Conservation (phyloP, 2,329 filamentous ascomycete genomes). For the Pezicula neosporulosa region DNA sequence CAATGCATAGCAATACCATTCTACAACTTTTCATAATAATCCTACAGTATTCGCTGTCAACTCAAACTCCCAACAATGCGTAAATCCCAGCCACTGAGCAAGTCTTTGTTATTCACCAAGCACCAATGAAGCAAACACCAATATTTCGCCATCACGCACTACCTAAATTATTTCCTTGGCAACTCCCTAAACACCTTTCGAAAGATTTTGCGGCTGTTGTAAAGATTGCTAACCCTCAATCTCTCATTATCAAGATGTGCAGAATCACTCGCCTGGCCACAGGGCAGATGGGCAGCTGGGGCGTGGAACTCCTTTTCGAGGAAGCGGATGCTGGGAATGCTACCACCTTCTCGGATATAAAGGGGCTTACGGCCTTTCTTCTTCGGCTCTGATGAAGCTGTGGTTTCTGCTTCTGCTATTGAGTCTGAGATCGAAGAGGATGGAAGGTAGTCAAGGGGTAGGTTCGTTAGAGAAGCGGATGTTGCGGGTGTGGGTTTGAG, state of each 20-base stretch:
- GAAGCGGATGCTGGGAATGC: conserved; percentile 91
- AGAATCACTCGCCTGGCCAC: conserved; percentile 89
- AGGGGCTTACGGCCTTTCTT: conserved; percentile 58
- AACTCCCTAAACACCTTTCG: conserved; percentile 66
- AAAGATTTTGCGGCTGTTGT: conserved; percentile 91
- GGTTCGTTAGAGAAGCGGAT: conserved; percentile 45
- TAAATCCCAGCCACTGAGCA: no score
- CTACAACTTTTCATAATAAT: no score
- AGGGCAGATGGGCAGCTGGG: conserved; percentile 87
- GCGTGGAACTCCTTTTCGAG: conserved; percentile 91
- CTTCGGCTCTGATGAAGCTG: not conserved
- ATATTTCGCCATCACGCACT: no score
- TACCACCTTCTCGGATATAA: conserved; percentile 93
- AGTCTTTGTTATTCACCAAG: no score
- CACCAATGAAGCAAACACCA: no score
- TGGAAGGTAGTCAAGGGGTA: conserved; percentile 19
- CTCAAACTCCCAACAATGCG: no score
- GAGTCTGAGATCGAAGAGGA: not conserved
- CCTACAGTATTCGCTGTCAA: no score
- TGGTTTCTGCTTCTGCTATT: conserved; percentile 7
- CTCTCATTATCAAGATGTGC: conserved; percentile 95
- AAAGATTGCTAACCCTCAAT: conserved; percentile 80
- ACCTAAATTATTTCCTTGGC: conserved; percentile 23
- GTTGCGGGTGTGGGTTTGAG: conserved; percentile 43
- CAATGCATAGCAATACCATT: no score